These are phyloP conservation scores for Hymenoscyphus linearis DNA, from an alignment of 2,329 filamentous ascomycete species.

Conservation along the genomic window DNA sequence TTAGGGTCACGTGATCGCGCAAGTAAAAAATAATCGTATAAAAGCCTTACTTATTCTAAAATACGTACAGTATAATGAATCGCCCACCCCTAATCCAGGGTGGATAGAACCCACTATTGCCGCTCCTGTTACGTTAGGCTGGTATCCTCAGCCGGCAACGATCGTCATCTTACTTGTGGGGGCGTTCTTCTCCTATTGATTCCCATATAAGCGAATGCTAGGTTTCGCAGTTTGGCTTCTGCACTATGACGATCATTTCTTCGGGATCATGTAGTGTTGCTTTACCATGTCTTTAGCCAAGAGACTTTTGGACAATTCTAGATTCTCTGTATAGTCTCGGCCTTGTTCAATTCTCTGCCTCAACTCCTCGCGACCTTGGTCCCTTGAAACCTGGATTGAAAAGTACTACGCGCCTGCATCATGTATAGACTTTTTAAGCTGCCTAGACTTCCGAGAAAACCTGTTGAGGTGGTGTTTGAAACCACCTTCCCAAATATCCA, in stretches of 20 bases:
- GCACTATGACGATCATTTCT: not conserved
- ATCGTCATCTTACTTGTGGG: slow-evolving; percentile 1
- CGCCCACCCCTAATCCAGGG: too few relatives aligned
- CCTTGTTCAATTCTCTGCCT: not conserved
- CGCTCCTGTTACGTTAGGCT: not conserved
- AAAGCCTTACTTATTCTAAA: too few relatives aligned
- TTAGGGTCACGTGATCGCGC: too few relatives aligned
- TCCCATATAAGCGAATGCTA: not conserved
- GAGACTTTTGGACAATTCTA: not conserved
- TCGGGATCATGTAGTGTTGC: not conserved
- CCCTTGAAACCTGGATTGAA: not conserved
- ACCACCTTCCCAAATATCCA: not conserved
- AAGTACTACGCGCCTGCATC: not conserved
- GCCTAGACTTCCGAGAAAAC: not conserved
- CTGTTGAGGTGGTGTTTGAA: not conserved
- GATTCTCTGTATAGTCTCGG: not conserved
- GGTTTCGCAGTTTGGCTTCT: not conserved
- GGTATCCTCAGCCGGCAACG: not conserved
- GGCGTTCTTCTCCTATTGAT: not conserved
- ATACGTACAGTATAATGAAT: too few relatives aligned
- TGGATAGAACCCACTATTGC: slow-evolving; percentile 4
- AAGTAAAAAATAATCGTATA: too few relatives aligned
- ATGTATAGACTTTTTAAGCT: not conserved
- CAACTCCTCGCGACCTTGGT: not conserved
- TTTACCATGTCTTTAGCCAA: not conserved